Evolutionary conservation across 1,139 yeast species (phyloP).

Genomic region (Geotrichum reessii): DNA sequence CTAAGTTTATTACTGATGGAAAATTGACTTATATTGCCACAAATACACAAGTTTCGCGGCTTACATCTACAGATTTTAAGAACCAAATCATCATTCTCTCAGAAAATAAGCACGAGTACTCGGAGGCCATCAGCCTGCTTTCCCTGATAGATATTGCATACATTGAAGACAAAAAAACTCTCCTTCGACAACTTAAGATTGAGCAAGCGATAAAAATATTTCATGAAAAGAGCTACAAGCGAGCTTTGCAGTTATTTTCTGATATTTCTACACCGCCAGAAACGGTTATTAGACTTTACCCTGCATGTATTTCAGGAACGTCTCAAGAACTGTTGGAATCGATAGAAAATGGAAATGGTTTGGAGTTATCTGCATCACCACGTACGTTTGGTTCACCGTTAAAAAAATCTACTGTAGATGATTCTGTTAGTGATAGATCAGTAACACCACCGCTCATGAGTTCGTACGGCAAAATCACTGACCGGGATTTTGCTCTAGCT

Average conservation of each 20-base stretch:
- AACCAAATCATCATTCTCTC: conserved; percentile 32
- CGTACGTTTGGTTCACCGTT: not conserved
- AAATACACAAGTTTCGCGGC: conserved; percentile 26
- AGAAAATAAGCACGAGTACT: conserved; percentile 23
- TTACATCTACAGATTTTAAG: conserved; percentile 30
- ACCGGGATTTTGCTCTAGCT: conserved; percentile 34
- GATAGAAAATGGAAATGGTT: not conserved
- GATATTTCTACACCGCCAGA: conserved; percentile 56
- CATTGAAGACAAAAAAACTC: conserved; percentile 34
- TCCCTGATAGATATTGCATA: conserved; percentile 35
- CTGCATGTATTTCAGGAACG: conserved; percentile 34
- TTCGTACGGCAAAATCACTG: not conserved
- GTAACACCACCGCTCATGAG: not conserved
- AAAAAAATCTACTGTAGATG: not conserved
- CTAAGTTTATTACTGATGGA: conserved; percentile 23
- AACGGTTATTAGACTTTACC: conserved; percentile 44
- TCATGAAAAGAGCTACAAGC: conserved; percentile 31
- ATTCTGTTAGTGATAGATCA: not conserved
- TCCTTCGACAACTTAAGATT: conserved; percentile 44
- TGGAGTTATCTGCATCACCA: not conserved
- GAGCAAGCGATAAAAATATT: conserved; percentile 40
- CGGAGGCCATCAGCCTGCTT: conserved; percentile 44
- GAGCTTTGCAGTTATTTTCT: conserved; percentile 46
- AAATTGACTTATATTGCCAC: conserved; percentile 28
- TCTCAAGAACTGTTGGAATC: conserved; percentile 21